Percentiles rank a stretch among this genome's conserved stretches.
phyloP scores from a whole-genome alignment of 2,329 filamentous ascomycete genomes.

The Aspergillus carbonarius region DNA sequence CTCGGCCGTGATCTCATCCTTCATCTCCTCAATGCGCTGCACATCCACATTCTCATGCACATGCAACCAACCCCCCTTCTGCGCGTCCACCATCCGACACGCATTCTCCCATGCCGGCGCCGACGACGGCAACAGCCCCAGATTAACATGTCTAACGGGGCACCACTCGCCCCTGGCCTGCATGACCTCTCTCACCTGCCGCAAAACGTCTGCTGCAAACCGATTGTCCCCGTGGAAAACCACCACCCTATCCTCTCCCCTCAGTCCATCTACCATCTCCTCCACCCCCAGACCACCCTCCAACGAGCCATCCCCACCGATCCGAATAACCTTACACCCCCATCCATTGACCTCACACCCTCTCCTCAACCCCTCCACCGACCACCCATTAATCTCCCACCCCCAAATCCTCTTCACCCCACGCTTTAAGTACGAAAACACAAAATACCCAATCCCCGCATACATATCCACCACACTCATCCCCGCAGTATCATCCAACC shows the following conservation, averaged over 20 bases:
- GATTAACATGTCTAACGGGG: slow-evolving; percentile 57
- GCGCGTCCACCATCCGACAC: slow-evolving; percentile 46
- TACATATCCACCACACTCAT: slow-evolving; percentile 71
- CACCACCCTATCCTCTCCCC: slow-evolving; percentile 56
- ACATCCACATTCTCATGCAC: slow-evolving; percentile 60
- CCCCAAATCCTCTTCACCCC: slow-evolving; percentile 71
- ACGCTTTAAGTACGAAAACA: slow-evolving; percentile 74
- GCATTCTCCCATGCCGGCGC: slow-evolving; percentile 51
- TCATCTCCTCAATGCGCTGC: slow-evolving; percentile 42
- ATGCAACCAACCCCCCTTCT: slow-evolving; percentile 57
- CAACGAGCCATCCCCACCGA: slow-evolving; percentile 37
- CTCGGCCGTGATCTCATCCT: slow-evolving; percentile 39
- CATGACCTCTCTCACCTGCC: slow-evolving; percentile 31
- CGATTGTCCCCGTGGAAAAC: slow-evolving; percentile 70
- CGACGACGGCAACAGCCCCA: slow-evolving; percentile 58
- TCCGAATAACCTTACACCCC: slow-evolving; percentile 56
- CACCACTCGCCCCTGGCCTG: slow-evolving; percentile 33
- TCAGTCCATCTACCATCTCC: slow-evolving; percentile 33
- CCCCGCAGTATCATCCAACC: slow-evolving; percentile 27
- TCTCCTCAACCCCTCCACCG: slow-evolving; percentile 74
- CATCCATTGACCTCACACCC: slow-evolving; percentile 72
- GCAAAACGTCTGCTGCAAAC: slow-evolving; percentile 48
- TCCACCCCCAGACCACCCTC: slow-evolving; percentile 16
- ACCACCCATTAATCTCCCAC: slow-evolving; percentile 91
- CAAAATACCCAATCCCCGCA: slow-evolving; percentile 91